Conservation (phyloP, 2,329 filamentous ascomycete genomes). For the Ophiostoma australiae region DNA sequence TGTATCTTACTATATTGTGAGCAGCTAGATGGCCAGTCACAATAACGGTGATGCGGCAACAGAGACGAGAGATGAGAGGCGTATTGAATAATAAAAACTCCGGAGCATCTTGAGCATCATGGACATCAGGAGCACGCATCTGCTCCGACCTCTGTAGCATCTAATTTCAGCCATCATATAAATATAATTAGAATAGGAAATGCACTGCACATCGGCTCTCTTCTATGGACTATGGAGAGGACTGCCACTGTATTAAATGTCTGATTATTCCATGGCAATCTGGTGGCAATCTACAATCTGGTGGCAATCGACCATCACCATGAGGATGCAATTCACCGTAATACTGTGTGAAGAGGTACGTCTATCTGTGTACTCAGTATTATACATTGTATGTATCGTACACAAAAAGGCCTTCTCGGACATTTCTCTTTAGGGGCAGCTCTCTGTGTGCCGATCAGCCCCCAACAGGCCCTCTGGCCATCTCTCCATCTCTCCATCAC, state of each 20-base stretch:
- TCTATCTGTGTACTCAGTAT: background rate
- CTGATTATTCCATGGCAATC: background rate
- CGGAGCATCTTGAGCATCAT: background rate
- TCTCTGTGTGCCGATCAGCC: background rate
- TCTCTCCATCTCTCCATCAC: background rate
- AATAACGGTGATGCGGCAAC: background rate
- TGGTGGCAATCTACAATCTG: background rate
- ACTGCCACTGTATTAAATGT: background rate
- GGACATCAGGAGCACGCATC: background rate
- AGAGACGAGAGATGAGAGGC: too few relatives aligned
- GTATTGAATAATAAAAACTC: too few relatives aligned
- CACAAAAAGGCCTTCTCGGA: background rate
- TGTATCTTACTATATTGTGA: too few relatives aligned
- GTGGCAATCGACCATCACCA: background rate
- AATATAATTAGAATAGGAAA: too few relatives aligned
- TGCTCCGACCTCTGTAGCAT: background rate
- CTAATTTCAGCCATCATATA: background rate
- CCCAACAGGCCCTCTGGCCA: background rate
- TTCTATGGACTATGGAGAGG: background rate
- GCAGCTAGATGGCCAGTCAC: background rate
- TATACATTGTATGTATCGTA: too few relatives aligned
- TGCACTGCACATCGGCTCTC: too few relatives aligned
- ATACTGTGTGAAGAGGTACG: background rate
- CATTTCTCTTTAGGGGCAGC: constrained; percentile 1
- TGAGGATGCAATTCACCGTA: background rate